These are phyloP conservation scores for Pseudisothecium myosuroides DNA, from an alignment of 225 moss, liverwort and hornwort genomes.

Conservation along the genomic window DNA sequence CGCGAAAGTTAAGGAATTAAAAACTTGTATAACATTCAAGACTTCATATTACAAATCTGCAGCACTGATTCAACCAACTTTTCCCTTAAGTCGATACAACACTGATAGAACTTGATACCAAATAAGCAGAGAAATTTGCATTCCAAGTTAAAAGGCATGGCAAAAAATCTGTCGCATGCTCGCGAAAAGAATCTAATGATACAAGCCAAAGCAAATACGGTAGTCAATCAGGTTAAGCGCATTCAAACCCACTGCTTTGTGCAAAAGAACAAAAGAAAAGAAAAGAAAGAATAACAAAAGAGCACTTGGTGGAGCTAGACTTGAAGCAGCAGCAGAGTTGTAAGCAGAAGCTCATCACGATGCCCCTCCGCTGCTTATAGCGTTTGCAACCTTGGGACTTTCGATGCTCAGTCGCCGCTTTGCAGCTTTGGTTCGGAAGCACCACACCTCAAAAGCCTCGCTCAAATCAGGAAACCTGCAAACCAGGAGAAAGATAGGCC, in stretches of 20 bases:
- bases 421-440: constrained; percentile 80
- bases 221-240: background rate
- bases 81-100: background rate
- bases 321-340: background rate
- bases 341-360: background rate
- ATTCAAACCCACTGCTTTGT: constrained; percentile 20
- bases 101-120: background rate
- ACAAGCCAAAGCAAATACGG: constrained; percentile 38
- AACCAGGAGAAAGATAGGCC: background rate
- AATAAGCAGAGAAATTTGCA: background rate
- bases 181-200: constrained; percentile 37
- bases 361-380: constrained; percentile 36
- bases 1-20: background rate
- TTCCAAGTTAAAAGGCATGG: constrained; percentile 1
- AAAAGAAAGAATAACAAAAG: background rate
- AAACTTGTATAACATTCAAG: background rate
- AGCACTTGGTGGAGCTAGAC: background rate
- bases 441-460: constrained; percentile 91
- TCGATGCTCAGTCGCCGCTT: constrained; percentile 58
- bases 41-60: background rate
- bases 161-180: constrained; percentile 13
- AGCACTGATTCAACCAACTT: background rate
- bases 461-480: constrained; percentile 76
- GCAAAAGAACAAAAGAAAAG: background rate
- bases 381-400: constrained; percentile 18